Conservation (phyloP, 1,284 basidiomycete species). For the Sanguinoderma infundibulare region DNA sequence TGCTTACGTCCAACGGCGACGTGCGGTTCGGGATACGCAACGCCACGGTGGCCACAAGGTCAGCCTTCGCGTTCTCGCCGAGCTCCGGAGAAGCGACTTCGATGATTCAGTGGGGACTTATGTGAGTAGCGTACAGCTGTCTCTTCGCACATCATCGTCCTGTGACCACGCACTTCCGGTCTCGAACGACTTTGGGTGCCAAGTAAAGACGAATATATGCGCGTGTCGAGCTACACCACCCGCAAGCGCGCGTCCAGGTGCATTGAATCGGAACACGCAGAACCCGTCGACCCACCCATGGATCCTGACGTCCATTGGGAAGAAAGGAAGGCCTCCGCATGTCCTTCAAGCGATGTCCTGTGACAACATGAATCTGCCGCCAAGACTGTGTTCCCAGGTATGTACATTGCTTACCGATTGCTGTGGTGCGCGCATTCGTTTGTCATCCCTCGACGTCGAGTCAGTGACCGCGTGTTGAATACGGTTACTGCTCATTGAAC, state of each 20-base stretch:
- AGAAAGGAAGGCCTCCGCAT: slow-evolving; percentile 3
- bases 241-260: slow-evolving; percentile 6
- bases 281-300: not conserved
- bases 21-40: not conserved
- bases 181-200: not conserved
- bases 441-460: not conserved
- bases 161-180: slow-evolving; percentile 8
- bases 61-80: not conserved
- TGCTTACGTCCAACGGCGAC: slow-evolving; percentile 1
- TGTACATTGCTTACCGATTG: not conserved
- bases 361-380: slow-evolving; percentile 8
- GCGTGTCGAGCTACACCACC: slow-evolving; percentile 6
- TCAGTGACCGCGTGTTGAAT: too few relatives aligned
- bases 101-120: not conserved
- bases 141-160: slow-evolving; percentile 6
- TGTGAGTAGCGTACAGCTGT: not conserved
- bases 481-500: too few relatives aligned
- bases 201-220: slow-evolving; percentile 10
- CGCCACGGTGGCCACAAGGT: not conserved
- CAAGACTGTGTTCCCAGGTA: not conserved
- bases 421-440: not conserved
- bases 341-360: slow-evolving; percentile 3
- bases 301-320: slow-evolving; percentile 8
- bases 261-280: not conserved
- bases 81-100: slow-evolving; percentile 1